Base-by-base conservation (phyloP, 2,329 filamentous ascomycete genomes). In the Exserohilum turcica region DNA sequence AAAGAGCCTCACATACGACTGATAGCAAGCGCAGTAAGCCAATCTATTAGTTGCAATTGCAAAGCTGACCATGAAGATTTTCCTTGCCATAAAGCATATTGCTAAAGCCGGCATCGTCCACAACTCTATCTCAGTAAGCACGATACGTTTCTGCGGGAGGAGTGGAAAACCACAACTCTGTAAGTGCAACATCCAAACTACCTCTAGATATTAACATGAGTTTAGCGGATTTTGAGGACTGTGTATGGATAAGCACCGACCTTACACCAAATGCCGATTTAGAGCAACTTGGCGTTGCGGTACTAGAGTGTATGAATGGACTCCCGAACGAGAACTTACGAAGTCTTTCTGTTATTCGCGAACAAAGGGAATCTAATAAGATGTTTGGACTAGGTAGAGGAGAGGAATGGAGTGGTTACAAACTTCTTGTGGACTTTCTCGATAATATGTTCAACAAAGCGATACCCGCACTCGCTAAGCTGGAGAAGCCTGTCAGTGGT, bases 231-330 rank as follows among this genome's bases (percentile, higher is more conserved):
- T 48, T 48, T 9, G 13, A 48, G 5, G 13, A 48, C 12, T 35
- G n/a, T 19, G 15, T 16, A 12, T 40, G 21, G n/a, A 18, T 15
- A 18, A 48, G 16, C n/a, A 40, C 28, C 13, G 19, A 48, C 18
- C 13, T 24, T 13, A 48, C 36, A 2, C 29, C 28, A 21, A 48
- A 48, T 10, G n/a, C n/a, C 1, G 36, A 48, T 35, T 28, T 48
- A 6, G 13, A 40, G 28, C 31, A 19, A 10, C 45, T 48, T 33
- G 28, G 28, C 3, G 6, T 48, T 8, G 37, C 28, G 33, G n/a
- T 48, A 6, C 36, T 48, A 8, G 4, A 48, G 27, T 48, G 18
- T 24, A 48, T 48, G 28, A 48, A 48, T 27, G n/a, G 45, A 13
- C 6, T 19, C 13, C 45, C 12, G 12, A 48, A 48, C 7, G 21